phyloP scores from a whole-genome alignment of 192 early-diverging fungal species.

The Paraglomus brasilianum region DNA sequence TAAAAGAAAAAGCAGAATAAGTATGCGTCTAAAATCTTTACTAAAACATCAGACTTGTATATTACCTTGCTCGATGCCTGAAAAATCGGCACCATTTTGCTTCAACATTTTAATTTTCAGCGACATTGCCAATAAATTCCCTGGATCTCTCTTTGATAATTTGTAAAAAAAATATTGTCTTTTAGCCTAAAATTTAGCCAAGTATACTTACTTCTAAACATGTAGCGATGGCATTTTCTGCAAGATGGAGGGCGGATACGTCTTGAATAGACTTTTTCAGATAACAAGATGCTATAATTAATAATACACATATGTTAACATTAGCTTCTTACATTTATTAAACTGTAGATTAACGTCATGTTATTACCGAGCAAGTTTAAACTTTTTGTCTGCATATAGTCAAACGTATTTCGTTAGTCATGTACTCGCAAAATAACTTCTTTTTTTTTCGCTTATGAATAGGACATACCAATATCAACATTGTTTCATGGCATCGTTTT shows the following conservation, averaged over 20 bases:
- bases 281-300: conserved; percentile 24
- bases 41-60: neutral
- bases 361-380: conserved; percentile 22
- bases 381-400: conserved; percentile 10
- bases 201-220: conserved; percentile 28
- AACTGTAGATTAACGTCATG: neutral
- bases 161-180: too few relatives aligned
- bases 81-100: neutral
- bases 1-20: neutral
- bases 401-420: neutral
- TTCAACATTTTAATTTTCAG: conserved; percentile 29
- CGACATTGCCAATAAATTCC: conserved; percentile 15
- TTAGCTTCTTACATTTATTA: neutral
- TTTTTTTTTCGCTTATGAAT: neutral
- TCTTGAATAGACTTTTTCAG: conserved; percentile 16
- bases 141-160: conserved; percentile 10
- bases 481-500: neutral
- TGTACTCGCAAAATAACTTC: neutral
- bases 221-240: conserved; percentile 20
- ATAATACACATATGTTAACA: neutral
- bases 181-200: neutral
- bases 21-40: neutral
- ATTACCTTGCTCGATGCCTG: neutral
- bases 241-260: conserved; percentile 23
- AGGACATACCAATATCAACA: conserved; percentile 3